These are phyloP conservation scores for Pichia sp. DNA, from an alignment of 1,139 yeast genomes.

Conservation along the genomic window DNA sequence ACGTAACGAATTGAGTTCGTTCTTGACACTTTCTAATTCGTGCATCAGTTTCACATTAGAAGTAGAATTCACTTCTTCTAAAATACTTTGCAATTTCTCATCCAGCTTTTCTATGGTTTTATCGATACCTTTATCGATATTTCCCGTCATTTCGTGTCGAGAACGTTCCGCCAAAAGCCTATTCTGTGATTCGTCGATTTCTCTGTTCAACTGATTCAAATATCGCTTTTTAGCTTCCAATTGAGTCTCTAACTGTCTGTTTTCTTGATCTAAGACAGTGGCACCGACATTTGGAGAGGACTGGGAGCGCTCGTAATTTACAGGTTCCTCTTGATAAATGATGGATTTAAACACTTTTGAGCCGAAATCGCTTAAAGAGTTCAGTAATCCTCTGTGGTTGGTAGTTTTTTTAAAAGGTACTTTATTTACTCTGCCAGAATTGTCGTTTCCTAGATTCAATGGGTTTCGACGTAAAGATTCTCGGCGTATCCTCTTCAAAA, in stretches of 20 bases:
- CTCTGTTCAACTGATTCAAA: slow-evolving; percentile 6
- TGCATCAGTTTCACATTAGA: slow-evolving; percentile 13
- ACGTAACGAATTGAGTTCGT: slow-evolving; percentile 16
- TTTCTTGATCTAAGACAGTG: background rate
- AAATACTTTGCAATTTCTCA: slow-evolving; percentile 12
- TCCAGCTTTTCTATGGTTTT: slow-evolving; percentile 9
- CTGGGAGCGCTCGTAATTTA: background rate
- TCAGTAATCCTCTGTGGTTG: slow-evolving; percentile 10
- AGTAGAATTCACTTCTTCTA: slow-evolving; percentile 12
- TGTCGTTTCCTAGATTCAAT: background rate
- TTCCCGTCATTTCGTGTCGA: no score
- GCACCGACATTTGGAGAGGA: background rate
- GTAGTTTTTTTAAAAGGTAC: background rate
- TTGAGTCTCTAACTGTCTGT: slow-evolving; percentile 8
- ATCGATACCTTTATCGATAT: background rate
- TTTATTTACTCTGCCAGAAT: background rate
- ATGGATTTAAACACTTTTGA: slow-evolving; percentile 20
- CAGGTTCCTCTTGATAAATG: slow-evolving; percentile 19
- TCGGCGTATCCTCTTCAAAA: slow-evolving; percentile 13
- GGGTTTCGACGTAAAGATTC: slow-evolving; percentile 10
- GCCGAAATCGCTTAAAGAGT: slow-evolving; percentile 22
- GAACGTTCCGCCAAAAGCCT: no score
- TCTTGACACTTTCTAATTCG: slow-evolving; percentile 15
- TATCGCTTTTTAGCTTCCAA: slow-evolving; percentile 5
- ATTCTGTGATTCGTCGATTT: background rate